These are phyloP conservation scores for Trypanosoma platydactyli DNA, from an alignment of 208 protist genomes.

Conservation along the genomic window DNA sequence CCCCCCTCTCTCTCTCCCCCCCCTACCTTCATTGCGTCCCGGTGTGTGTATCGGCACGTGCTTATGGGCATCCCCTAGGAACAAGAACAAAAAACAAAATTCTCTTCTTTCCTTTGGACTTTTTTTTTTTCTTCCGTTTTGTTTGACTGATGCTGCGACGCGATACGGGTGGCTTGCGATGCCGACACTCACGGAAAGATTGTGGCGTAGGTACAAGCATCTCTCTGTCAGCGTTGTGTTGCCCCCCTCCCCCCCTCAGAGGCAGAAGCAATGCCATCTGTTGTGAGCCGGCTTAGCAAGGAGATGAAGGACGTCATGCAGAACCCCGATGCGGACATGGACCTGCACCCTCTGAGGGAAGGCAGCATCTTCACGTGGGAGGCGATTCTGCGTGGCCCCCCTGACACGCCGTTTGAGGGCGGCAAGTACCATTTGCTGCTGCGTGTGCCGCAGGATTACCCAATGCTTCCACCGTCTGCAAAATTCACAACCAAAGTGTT, in stretches of 20 bases:
- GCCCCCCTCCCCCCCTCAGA: no score
- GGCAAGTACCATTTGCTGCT: constrained; percentile 70
- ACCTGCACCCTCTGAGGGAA: constrained; percentile 40
- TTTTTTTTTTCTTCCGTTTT: no score
- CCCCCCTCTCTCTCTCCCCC: background rate
- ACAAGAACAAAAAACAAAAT: no score
- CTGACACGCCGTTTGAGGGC: constrained; percentile 78
- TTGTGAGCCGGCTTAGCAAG: constrained; percentile 51
- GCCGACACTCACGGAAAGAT: no score
- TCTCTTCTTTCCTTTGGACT: no score
- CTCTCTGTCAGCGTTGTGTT: no score
- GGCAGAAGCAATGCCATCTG: constrained; percentile 31
- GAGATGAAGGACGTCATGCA: constrained; percentile 54
- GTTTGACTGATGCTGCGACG: no score
- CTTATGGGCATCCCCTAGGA: no score
- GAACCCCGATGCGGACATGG: constrained; percentile 52
- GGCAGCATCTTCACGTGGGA: constrained; percentile 62
- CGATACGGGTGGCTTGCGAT: no score
- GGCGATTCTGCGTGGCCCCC: constrained; percentile 65
- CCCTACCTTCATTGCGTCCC: no score
- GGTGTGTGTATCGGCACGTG: no score
- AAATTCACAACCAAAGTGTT: constrained; percentile 87
- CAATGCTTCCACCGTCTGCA: constrained; percentile 78
- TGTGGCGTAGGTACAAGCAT: no score
- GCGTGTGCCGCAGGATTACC: constrained; percentile 80